A percentile compares a stretch with the other conserved stretches of the same genome.
Evolutionary conservation across 139 green algal genomes (phyloP).

Genomic region (Spirogloea muscicola): DNA sequence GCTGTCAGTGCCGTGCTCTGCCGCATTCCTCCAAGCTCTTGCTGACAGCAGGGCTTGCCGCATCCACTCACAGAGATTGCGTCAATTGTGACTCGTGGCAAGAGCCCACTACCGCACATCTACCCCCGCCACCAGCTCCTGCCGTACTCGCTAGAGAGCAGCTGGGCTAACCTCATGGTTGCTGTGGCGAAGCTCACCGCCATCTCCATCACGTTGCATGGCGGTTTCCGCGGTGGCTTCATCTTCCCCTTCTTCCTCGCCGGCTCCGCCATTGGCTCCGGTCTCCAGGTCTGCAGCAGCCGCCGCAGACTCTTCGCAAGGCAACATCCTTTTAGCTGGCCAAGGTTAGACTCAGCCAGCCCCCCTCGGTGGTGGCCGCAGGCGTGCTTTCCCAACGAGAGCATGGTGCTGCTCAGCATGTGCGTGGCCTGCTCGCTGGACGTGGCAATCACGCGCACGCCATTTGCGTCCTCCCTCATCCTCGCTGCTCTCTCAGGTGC

Average conservation of each 20-base stretch:
- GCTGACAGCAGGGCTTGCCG: background rate
- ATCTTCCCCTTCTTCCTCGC: slow-evolving; percentile 40
- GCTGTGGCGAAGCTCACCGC: slow-evolving; percentile 6
- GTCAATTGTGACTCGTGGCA: slow-evolving; percentile 8
- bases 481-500: slow-evolving; percentile 23
- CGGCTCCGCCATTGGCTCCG: slow-evolving; percentile 7
- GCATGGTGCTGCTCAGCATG: slow-evolving; percentile 17
- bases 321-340: too few relatives aligned
- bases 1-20: background rate
- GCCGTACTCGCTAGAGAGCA: background rate
- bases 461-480: slow-evolving; percentile 20
- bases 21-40: background rate
- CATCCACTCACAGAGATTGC: slow-evolving; percentile 13
- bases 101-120: slow-evolving; percentile 12
- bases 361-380: too few relatives aligned
- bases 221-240: slow-evolving; percentile 33
- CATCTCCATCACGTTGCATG: slow-evolving; percentile 27
- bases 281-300: background rate
- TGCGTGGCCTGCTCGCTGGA: slow-evolving; percentile 14
- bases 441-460: slow-evolving; percentile 32
- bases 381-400: too few relatives aligned
- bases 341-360: too few relatives aligned
- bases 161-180: slow-evolving; percentile 17
- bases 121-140: slow-evolving; percentile 15
- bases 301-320: background rate